phyloP scores from a whole-genome alignment of 2,329 filamentous ascomycete species.

The Trichoderma oligosporum region DNA sequence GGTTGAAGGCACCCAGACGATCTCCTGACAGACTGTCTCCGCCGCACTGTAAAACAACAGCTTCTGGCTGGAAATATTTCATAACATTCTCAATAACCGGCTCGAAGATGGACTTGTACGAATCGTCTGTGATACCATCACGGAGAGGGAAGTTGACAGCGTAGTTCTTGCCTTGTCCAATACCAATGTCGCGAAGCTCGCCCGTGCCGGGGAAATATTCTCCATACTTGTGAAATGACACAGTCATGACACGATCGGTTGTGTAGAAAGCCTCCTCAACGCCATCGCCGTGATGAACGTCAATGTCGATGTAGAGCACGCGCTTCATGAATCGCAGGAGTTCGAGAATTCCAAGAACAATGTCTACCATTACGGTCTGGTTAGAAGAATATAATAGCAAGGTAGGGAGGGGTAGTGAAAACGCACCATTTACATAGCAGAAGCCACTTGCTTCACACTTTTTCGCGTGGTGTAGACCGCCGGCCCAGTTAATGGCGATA shows the following conservation, averaged over 20 bases:
- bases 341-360: slow-evolving; percentile 91
- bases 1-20: slow-evolving; percentile 91
- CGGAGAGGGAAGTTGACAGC: slow-evolving; percentile 87
- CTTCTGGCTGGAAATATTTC: slow-evolving; percentile 81
- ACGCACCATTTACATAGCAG: slow-evolving; percentile 90
- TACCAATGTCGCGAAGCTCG: slow-evolving; percentile 78
- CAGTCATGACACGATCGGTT: slow-evolving; percentile 86
- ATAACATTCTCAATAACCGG: slow-evolving; percentile 85
- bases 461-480: slow-evolving; percentile 94
- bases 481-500: slow-evolving; percentile 98
- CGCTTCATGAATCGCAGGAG: slow-evolving; percentile 85
- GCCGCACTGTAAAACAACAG: slow-evolving; percentile 93
- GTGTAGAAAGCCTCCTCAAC: slow-evolving; percentile 93
- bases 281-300: slow-evolving; percentile 90
- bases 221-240: slow-evolving; percentile 95
- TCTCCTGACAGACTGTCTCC: slow-evolving; percentile 94
- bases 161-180: slow-evolving; percentile 84
- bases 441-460: slow-evolving; percentile 95
- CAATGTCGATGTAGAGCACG: slow-evolving; percentile 96
- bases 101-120: slow-evolving; percentile 89
- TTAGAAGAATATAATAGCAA: slow-evolving; percentile 11
- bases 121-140: slow-evolving; percentile 84
- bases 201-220: slow-evolving; percentile 94
- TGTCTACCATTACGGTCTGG: slow-evolving; percentile 58
- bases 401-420: neutral